phyloP scores from a whole-genome alignment of 805 yeast genomes.

The Wickerhamiella musiphila region DNA sequence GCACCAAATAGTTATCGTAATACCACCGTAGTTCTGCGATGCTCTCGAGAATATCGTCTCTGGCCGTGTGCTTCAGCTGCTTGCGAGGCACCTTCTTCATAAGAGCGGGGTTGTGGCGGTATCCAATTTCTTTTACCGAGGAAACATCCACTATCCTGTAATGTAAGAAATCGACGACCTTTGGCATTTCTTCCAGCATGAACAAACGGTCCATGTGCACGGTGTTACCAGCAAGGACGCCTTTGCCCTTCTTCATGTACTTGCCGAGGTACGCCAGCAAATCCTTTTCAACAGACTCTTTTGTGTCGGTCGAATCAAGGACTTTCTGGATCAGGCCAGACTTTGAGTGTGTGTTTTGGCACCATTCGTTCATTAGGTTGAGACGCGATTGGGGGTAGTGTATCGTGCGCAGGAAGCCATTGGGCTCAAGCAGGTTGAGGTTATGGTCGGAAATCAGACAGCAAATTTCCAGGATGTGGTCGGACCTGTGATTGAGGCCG shows the following conservation, averaged over 20 bases:
- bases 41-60: conserved; percentile 74
- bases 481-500: conserved; percentile 55
- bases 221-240: conserved; percentile 77
- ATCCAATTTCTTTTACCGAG: conserved; percentile 63
- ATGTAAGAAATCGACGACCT: conserved; percentile 35
- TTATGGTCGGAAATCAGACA: conserved; percentile 78
- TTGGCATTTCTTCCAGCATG: conserved; percentile 69
- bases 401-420: conserved; percentile 68
- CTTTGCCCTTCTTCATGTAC: conserved; percentile 38
- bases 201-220: conserved; percentile 84
- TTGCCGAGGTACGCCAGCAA: conserved; percentile 41
- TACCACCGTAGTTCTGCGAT: conserved; percentile 72
- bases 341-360: conserved; percentile 58
- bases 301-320: conserved; percentile 33
- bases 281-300: conserved; percentile 46
- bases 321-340: conserved; percentile 65
- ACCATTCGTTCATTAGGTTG: conserved; percentile 78
- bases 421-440: conserved; percentile 43
- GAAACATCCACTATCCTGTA: conserved; percentile 85
- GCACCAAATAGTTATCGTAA: conserved; percentile 37
- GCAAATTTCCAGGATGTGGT: conserved; percentile 79
- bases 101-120: conserved; percentile 55
- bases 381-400: conserved; percentile 45
- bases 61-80: conserved; percentile 65
- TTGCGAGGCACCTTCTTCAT: conserved; percentile 45